Conservation (phyloP, 176 grass and related monocot genomes). For the Calamus simplicifolius region DNA sequence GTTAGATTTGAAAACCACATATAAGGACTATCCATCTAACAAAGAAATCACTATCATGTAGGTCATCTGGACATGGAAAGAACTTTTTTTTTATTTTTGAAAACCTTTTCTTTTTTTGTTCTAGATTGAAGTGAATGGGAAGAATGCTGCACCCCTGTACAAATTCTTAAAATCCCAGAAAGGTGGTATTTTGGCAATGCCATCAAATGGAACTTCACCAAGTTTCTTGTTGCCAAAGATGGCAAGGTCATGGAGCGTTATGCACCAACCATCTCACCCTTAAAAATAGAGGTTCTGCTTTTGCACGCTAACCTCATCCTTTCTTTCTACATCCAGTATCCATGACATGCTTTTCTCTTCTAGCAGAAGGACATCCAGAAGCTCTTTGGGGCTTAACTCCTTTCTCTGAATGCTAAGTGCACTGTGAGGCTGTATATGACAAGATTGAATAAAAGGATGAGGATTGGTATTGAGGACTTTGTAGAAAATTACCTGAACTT, state of each 20-base stretch:
- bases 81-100: too few relatives aligned
- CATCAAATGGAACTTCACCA: slow-evolving; percentile 73
- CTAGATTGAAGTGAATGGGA: slow-evolving; percentile 54
- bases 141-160: slow-evolving; percentile 36
- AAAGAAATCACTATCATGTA: too few relatives aligned
- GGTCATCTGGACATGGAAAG: too few relatives aligned
- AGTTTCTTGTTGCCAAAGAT: slow-evolving; percentile 52
- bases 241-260: slow-evolving; percentile 40
- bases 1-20: too few relatives aligned
- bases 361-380: slow-evolving; percentile 34
- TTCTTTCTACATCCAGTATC: not conserved
- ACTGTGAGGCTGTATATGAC: not conserved
- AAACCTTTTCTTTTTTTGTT: not conserved
- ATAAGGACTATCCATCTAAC: too few relatives aligned
- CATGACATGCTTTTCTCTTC: not conserved
- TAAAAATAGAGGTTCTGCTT: slow-evolving; percentile 39
- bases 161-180: slow-evolving; percentile 50
- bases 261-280: slow-evolving; percentile 37
- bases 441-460: not conserved
- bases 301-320: not conserved
- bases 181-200: slow-evolving; percentile 42
- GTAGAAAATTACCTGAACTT: too few relatives aligned
- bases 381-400: slow-evolving; percentile 13
- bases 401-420: too few relatives aligned
- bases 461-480: not conserved